phyloP scores from a whole-genome alignment of 1,284 basidiomycete genomes.

The Leccinum pachyderme region DNA sequence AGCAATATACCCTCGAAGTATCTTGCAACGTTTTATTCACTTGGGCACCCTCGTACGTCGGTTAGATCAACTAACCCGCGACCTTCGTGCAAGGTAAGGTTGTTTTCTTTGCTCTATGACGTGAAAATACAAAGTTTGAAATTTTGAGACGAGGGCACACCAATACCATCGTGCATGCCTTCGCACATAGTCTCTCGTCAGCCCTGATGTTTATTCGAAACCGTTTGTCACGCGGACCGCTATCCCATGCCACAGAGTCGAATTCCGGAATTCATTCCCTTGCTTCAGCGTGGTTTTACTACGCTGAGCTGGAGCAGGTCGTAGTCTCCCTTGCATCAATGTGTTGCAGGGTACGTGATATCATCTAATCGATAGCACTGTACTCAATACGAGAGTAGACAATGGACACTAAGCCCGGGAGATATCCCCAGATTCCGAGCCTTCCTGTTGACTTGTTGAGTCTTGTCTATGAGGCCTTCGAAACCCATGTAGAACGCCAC shows the following conservation, averaged over 20 bases:
- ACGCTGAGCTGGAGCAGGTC: constrained; percentile 49
- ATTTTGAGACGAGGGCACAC: constrained; percentile 39
- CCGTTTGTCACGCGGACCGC: constrained; percentile 39
- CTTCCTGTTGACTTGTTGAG: constrained; percentile 52
- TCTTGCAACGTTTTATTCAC: constrained; percentile 56
- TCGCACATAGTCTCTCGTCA: constrained; percentile 60
- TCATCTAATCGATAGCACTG: background rate
- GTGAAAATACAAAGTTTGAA: constrained; percentile 6
- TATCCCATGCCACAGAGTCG: constrained; percentile 24
- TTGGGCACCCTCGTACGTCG: constrained; percentile 65
- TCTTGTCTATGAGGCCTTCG: constrained; percentile 51
- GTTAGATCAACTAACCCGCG: constrained; percentile 52
- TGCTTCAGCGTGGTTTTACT: constrained; percentile 51
- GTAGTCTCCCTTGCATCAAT: constrained; percentile 50
- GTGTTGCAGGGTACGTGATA: constrained; percentile 51
- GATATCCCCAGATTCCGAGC: constrained; percentile 43
- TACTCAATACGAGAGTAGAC: constrained; percentile 36
- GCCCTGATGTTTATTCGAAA: constrained; percentile 51
- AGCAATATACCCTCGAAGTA: constrained; percentile 35
- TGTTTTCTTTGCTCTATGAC: background rate
- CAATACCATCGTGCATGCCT: constrained; percentile 59
- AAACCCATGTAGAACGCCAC: constrained; percentile 48
- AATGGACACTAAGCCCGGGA: constrained; percentile 36
- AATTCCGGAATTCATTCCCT: constrained; percentile 31
- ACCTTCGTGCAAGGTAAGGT: constrained; percentile 44